Evolutionary conservation across 495 filamentous ascomycete genomes (phyloP), one percentile per base, ranked within the genome.

Genomic region (Aspergillus campestris): DNA sequence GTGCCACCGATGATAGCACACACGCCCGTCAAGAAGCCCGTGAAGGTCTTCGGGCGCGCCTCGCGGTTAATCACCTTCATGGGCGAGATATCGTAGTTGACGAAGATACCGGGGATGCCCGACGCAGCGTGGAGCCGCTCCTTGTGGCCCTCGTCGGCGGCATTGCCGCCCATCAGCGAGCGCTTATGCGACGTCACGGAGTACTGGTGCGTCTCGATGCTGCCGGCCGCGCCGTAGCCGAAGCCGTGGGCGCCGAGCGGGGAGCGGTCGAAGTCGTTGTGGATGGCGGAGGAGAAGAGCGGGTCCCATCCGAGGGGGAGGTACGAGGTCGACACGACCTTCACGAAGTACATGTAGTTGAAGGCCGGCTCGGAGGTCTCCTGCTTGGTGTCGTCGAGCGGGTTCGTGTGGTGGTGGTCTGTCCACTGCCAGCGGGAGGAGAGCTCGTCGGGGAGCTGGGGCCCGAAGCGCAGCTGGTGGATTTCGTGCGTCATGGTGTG

Each of bases 31-130:
- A 99, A 57, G 71, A 99, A 97, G 5, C 86, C 84, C 1, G 85
- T 78, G 63, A 97, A 91, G 11, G 82, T 80, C 70, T 96, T 96
- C 12, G 80, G 68, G 13, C 87, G 80, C 49, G 84, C 84, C 71
- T 99, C 92, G 34, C 89, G 81, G 72, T 97, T 99, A 70, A 99
- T 85, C 35, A 99, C 94, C 67, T 97, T 99, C 94, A 99, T 97
- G 28, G 92, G 92, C 3, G 92, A 97, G 67, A 99, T 97, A 61
- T 99, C 92, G 57, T 97, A 98, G 50, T 87, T 92, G 71, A 98
- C 96, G 73, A 97, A 98, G 9, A 98, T 89, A 5, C 94, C 94
- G 3, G 92, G 92, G 56, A 98, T 97, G 43, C 92, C 92, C 41
- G 86, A 89, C 48, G 80, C 52, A 1, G 90, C 86, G 64, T 97